Evolutionary conservation across 2,329 filamentous ascomycete genomes (phyloP).

Genomic region (Mariannaea elegans): DNA sequence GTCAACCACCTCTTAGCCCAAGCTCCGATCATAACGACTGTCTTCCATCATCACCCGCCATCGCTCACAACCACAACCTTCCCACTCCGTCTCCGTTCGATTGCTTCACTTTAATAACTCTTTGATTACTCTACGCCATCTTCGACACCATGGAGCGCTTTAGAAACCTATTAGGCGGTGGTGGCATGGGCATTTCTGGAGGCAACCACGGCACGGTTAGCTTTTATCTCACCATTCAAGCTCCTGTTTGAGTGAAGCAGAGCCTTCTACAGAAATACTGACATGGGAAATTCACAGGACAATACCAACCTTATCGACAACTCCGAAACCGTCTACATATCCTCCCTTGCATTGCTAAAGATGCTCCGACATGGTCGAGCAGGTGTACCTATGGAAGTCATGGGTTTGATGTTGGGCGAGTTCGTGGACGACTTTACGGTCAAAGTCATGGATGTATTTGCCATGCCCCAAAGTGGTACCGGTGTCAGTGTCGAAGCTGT

Average conservation of each 20-base stretch:
- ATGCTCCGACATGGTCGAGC: slow-evolving; percentile 98
- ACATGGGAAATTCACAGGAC: slow-evolving; percentile 65
- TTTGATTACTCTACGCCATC: slow-evolving; percentile 1
- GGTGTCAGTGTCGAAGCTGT: slow-evolving; percentile 98
- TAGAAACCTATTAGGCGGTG: slow-evolving; percentile 85
- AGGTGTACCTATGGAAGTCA: slow-evolving; percentile 99
- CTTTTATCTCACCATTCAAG: slow-evolving; percentile 28
- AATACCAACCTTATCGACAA: slow-evolving; percentile 95
- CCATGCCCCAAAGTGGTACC: slow-evolving; percentile 98
- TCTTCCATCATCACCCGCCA: slow-evolving; percentile 21
- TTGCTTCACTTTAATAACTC: neutral
- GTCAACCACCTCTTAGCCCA: slow-evolving; percentile 36
- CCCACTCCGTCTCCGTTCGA: slow-evolving; percentile 4
- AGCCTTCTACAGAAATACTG: slow-evolving; percentile 5
- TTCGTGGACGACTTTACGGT: slow-evolving; percentile 99
- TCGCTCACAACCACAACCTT: slow-evolving; percentile 18
- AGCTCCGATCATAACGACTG: slow-evolving; percentile 37
- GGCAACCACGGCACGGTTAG: slow-evolving; percentile 52
- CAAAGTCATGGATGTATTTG: slow-evolving; percentile 97
- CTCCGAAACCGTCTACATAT: slow-evolving; percentile 99
- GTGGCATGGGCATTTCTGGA: slow-evolving; percentile 72
- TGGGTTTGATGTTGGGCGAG: slow-evolving; percentile 98
- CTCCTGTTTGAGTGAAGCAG: slow-evolving; percentile 9
- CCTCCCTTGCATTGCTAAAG: slow-evolving; percentile 94
- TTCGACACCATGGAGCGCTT: slow-evolving; percentile 81